Evolutionary conservation across 1,139 yeast species (phyloP).

Genomic region (Blastobotrys proliferans): DNA sequence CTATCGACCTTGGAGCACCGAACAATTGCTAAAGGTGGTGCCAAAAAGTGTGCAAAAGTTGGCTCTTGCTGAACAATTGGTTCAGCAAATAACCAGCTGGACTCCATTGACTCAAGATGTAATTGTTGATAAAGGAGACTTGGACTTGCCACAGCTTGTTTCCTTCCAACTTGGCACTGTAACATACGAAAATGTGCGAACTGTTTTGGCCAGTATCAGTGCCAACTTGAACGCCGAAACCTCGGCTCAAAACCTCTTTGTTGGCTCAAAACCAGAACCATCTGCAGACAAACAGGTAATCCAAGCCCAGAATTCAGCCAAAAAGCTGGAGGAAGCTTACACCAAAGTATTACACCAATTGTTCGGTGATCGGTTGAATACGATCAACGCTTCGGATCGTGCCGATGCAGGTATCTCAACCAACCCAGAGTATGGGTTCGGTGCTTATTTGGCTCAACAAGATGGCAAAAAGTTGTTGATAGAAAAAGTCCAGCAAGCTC

Average conservation of each 20-base stretch:
- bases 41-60: constrained; percentile 57
- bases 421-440: constrained; percentile 82
- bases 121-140: constrained; percentile 52
- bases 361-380: constrained; percentile 47
- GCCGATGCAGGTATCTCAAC: constrained; percentile 41
- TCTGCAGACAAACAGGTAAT: constrained; percentile 18
- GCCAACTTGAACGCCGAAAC: constrained; percentile 48
- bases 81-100: constrained; percentile 47
- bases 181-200: constrained; percentile 41
- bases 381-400: constrained; percentile 55
- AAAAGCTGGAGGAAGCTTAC: constrained; percentile 70
- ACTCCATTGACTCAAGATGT: constrained; percentile 74
- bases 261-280: constrained; percentile 43
- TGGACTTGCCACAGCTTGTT: constrained; percentile 42
- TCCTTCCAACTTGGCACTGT: constrained; percentile 57
- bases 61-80: constrained; percentile 61
- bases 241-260: constrained; percentile 61
- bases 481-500: constrained; percentile 45
- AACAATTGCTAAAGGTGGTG: constrained; percentile 46
- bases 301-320: constrained; percentile 45
- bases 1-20: constrained; percentile 67
- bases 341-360: constrained; percentile 69
- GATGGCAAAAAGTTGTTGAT: constrained; percentile 44
- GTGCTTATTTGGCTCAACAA: constrained; percentile 59
- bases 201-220: constrained; percentile 48